A percentile compares a stretch with the other conserved stretches of the same genome.
Evolutionary conservation across 192 early-diverging fungal species (phyloP).

Genomic region (Backusella liffmaniae): DNA sequence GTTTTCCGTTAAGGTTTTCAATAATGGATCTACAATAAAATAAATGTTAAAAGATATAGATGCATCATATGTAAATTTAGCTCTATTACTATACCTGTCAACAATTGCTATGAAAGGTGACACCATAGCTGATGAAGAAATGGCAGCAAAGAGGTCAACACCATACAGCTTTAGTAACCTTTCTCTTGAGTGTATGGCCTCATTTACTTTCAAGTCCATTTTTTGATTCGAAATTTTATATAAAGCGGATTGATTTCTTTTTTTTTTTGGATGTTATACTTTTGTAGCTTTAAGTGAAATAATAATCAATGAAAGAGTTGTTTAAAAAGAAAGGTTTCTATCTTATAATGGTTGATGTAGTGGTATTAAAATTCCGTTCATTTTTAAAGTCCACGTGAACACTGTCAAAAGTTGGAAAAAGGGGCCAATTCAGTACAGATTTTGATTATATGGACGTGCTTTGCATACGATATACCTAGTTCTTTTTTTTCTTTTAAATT

Average conservation of each 20-base stretch:
- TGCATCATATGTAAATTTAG: not conserved
- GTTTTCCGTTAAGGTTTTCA: conserved; percentile 43
- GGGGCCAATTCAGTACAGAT: not conserved
- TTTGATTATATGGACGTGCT: too few species aligned
- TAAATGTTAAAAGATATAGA: not conserved
- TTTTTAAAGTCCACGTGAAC: not conserved
- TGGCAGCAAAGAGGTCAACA: conserved; percentile 36
- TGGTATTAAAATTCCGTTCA: not conserved
- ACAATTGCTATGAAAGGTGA: conserved; percentile 47
- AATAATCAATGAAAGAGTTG: not conserved
- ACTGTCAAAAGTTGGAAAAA: not conserved
- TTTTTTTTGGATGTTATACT: not conserved
- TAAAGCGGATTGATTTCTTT: not conserved
- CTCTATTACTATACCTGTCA: conserved; percentile 35
- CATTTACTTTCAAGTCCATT: not conserved
- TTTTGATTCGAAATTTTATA: not conserved
- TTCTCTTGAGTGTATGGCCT: not conserved
- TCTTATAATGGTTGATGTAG: not conserved
- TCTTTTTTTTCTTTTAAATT: not conserved
- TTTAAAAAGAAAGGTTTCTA: not conserved
- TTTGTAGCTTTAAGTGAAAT: not conserved
- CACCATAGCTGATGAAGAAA: conserved; percentile 34
- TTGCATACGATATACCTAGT: not conserved
- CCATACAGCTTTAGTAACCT: conserved; percentile 17
- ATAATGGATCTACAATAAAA: conserved; percentile 40